Evolutionary conservation across 129 eudicot species (phyloP).

Genomic region (Arctium lappa): DNA sequence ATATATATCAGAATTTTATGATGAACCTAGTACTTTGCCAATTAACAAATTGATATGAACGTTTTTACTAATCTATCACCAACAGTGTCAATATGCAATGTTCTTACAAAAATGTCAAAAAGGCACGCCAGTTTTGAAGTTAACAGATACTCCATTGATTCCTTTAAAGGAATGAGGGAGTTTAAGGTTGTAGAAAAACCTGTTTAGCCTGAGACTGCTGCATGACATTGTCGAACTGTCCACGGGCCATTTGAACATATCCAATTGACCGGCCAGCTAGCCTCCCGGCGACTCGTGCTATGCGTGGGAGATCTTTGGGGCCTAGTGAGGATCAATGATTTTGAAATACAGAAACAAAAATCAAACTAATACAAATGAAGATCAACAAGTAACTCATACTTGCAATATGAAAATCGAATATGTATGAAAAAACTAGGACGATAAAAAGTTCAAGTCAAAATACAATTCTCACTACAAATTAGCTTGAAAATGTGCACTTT

Average conservation of each 20-base stretch:
- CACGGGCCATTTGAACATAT: slow-evolving; percentile 88
- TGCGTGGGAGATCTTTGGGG: slow-evolving; percentile 74
- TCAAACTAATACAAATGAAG: not conserved
- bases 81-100: not conserved
- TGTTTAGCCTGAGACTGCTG: slow-evolving; percentile 88
- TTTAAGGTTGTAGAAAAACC: slow-evolving; percentile 36
- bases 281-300: slow-evolving; percentile 72
- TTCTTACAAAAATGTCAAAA: too few species aligned
- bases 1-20: not conserved
- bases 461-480: not conserved
- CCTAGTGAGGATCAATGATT: slow-evolving; percentile 31
- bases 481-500: not conserved
- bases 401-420: not conserved
- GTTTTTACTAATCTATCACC: not conserved
- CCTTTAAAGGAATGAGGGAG: not conserved
- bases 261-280: slow-evolving; percentile 80
- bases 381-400: not conserved
- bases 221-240: slow-evolving; percentile 87
- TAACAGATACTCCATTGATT: not conserved
- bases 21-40: not conserved
- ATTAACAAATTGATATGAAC: not conserved
- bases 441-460: not conserved
- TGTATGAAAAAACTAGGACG: not conserved
- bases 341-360: not conserved
- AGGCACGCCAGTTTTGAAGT: too few species aligned